Base-by-base conservation (phyloP, 2,329 filamentous ascomycete species). In the Pseudogymnoascus sp. region DNA sequence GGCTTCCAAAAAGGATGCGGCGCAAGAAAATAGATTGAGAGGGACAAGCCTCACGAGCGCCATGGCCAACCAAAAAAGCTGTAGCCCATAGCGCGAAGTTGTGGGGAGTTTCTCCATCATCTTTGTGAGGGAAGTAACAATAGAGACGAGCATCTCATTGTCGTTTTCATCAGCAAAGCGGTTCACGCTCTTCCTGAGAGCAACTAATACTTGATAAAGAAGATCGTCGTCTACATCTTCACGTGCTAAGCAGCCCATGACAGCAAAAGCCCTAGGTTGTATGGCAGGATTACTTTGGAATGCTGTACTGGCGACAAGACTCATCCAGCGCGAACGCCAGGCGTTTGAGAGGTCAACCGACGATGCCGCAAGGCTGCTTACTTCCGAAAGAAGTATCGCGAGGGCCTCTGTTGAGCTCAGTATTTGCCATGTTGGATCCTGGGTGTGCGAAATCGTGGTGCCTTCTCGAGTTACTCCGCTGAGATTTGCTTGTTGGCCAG, bases 321-420 rank as follows among this genome's bases (percentile, higher is more conserved):
- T 86, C 85, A 88, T 88, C 85, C 85, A 88, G 18, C 85, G 79
- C 18, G 85, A 84, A 23, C 85, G 80, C 85, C 85, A 88, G 13
- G 82, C 79, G 66, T 88, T 88, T 19, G 83, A 80, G 66, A 85
- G 75, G 65, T 88, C 83, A 7, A 82, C 73, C 0, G 83, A 83
- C 9, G 84, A 82, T 10, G 85, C 84, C 2, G 84, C 84, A 13
- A 85, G 74, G 1, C 78, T 76, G 63, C 82, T 87, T 12, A 85
- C 77, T 61, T 88, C 84, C 57, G 85, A 83, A 15, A 88, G 71
- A 1, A 86, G 71, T 19, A 77, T 77, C 1, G 84, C 83, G 5
- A 88, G 74, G 57, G 78, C 80, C 67, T 88, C 85, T 9, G 82
- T 85, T 9, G 80, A 78, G 2, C 74, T 71, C 10, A 57, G n/a